phyloP scores from a whole-genome alignment of 1,284 basidiomycete species.

The Singerocomus rubriflavus region DNA sequence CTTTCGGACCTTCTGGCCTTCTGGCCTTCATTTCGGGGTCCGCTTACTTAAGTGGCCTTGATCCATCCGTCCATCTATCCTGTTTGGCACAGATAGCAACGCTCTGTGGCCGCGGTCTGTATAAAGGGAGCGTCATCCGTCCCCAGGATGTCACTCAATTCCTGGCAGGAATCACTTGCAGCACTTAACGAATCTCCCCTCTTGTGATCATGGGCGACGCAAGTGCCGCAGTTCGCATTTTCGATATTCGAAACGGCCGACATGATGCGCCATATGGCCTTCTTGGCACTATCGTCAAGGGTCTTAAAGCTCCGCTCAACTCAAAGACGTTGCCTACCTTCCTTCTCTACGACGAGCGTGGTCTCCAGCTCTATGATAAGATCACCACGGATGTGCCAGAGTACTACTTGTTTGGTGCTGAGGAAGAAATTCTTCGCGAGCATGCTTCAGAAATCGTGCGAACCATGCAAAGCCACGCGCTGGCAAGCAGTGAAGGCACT shows the following conservation, averaged over 20 bases:
- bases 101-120: background rate
- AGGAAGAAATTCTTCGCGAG: slow-evolving; percentile 66
- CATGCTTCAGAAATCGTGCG: slow-evolving; percentile 66
- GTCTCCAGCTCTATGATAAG: slow-evolving; percentile 79
- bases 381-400: slow-evolving; percentile 81
- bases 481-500: slow-evolving; percentile 40
- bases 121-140: slow-evolving; percentile 14
- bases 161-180: background rate
- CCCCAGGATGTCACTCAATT: background rate
- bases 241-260: slow-evolving; percentile 27
- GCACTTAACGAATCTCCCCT: background rate
- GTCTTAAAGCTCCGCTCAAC: slow-evolving; percentile 52
- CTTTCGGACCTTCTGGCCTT: background rate
- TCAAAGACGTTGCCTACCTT: slow-evolving; percentile 77
- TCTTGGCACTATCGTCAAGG: slow-evolving; percentile 47
- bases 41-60: slow-evolving; percentile 27
- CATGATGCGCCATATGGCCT: slow-evolving; percentile 32
- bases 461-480: slow-evolving; percentile 59
- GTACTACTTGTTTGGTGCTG: slow-evolving; percentile 86
- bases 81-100: background rate
- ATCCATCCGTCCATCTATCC: background rate
- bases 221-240: slow-evolving; percentile 16
- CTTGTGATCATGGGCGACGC: slow-evolving; percentile 23
- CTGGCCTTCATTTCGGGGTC: background rate
- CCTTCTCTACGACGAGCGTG: slow-evolving; percentile 84